Base-by-base conservation (phyloP, 148 eudicot species). In the Dysphania ambrosioides region DNA sequence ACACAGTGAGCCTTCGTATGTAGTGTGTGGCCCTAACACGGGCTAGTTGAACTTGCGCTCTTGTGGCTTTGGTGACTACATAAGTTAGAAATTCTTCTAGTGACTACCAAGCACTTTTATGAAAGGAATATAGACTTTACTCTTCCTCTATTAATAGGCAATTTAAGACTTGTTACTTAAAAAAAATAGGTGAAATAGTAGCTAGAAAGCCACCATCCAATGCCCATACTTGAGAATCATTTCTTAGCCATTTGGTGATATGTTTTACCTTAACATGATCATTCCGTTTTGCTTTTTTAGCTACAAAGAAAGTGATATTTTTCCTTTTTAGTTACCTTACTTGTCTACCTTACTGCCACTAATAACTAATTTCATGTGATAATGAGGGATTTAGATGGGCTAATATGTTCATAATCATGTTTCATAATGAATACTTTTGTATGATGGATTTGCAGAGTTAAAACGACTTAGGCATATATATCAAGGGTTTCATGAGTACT, bases 161-260 rank as follows among this genome's bases (percentile, higher is more conserved):
- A 47, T 13, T 47, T 13, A 67, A 6, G 3, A 44, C 8, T 27
- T 30, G 29, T 29, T 15, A 13, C 13, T 41, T 42, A 11, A 26
- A 68, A 15, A 24, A 0, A 44, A 12, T 27, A 23, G 77, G 70
- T 64, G 70, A 64, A 64, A 74, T 38, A 16, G 41, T 36, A 67
- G 32, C 63, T 53, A 55, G 34, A 41, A 66, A 35, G 72, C 70
- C 72, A 67, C 72, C 35, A 38, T 75, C 78, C 65, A 67, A 26
- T 56, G 55, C 24, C 78, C 78, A 66, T 31, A 70, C 74, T 32
- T 70, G 26, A 59, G 79, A 68, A 75, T 75, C 68, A 77, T 70
- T 77, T 70, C 49, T 23, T 77, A 70, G 60, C 61, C 69, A 77
- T 32, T 24, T 32, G n/a, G 7, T 30, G 79, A 41, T 55, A 67